A percentile compares a stretch with the other conserved stretches of the same genome.
phyloP scores from a whole-genome alignment of 305 asterid species.

The Solanum hybrid region DNA sequence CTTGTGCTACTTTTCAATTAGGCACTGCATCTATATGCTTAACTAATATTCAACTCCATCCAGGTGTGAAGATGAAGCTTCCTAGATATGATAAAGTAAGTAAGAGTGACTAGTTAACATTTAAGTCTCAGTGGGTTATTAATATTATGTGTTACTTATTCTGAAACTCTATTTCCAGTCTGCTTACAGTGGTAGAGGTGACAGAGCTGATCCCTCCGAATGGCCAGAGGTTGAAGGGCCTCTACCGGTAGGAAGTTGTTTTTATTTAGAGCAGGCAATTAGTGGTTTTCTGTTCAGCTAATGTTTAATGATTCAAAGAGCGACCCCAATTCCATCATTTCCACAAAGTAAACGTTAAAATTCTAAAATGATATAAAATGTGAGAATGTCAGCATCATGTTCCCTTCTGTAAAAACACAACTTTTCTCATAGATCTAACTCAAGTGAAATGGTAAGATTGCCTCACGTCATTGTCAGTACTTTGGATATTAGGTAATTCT shows the following conservation, averaged over 20 bases:
- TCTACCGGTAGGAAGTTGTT: slow-evolving; percentile 47
- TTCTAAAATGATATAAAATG: not conserved
- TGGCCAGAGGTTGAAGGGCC: slow-evolving; percentile 99
- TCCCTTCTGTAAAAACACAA: not conserved
- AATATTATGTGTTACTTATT: slow-evolving; percentile 16
- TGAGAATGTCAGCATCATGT: not conserved
- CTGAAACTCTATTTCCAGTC: slow-evolving; percentile 46
- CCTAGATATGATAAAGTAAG: slow-evolving; percentile 90
- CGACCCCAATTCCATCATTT: not conserved
- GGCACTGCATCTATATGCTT: not conserved
- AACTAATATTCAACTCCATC: slow-evolving; percentile 14
- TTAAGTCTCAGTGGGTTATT: slow-evolving; percentile 14
- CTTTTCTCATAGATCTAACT: slow-evolving; percentile 5
- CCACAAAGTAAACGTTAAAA: not conserved
- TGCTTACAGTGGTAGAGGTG: slow-evolving; percentile 86
- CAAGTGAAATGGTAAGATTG: not conserved
- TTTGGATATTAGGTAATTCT: slow-evolving; percentile 55
- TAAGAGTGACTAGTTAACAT: slow-evolving; percentile 4
- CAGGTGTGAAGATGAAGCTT: slow-evolving; percentile 80
- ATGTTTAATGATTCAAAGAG: slow-evolving; percentile 1
- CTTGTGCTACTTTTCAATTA: not conserved
- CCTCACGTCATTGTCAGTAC: not conserved
- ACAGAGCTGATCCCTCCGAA: slow-evolving; percentile 77
- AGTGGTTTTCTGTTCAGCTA: not conserved
- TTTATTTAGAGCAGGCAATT: not conserved